Evolutionary conservation across 2,329 filamentous ascomycete species (phyloP), one percentile per base, ranked within the genome.

Genomic region (Tolypocladium amazonense): DNA sequence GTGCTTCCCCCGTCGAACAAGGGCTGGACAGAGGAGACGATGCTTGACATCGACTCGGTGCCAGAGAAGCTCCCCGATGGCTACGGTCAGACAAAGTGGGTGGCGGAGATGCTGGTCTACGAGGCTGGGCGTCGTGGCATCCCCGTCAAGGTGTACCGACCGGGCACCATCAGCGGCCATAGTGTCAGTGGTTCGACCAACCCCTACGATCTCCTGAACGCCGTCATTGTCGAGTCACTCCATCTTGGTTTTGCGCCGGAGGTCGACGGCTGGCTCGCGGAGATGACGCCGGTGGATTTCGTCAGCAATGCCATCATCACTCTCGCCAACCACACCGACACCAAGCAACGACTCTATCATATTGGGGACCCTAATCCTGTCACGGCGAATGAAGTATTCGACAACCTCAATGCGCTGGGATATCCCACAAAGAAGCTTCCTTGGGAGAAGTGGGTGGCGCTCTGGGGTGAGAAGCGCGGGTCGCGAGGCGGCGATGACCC

Each of bases 251-350:
- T 83, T 64, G 83, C 83, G 1, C 89, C 89, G 0, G 80, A 89
- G 58, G 85, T 92, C 4, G 80, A 87, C 56, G 85, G 85, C 50
- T 93, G 89, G 89, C 83, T 86, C 56, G 83, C 88, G 1, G 89
- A 93, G 74, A 92, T 92, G 89, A 92, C 89, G 0, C 89, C 89
- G 0, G 89, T 91, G 18, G 89, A 93, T 72, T 92, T 90, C 67
- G 88, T 92, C 61, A 89, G 86, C 73, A 85, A 85, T 63, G 85
- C 88, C 4, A 89, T 93, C 64, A 76, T 89, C 30, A 84, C 88
- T 23, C 80, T 92, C 25, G 81, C 86, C 47, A 85, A 87, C 64
- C 80, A 90, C 61, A 81, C 76, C 0, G 78, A 86, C 41, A 77
- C 79, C 1, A 78, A 85, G 12, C 87, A 89, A 66, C 79, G 79